Conservation (phyloP, 805 yeast genomes). For the Lachancea thermotolerans region DNA sequence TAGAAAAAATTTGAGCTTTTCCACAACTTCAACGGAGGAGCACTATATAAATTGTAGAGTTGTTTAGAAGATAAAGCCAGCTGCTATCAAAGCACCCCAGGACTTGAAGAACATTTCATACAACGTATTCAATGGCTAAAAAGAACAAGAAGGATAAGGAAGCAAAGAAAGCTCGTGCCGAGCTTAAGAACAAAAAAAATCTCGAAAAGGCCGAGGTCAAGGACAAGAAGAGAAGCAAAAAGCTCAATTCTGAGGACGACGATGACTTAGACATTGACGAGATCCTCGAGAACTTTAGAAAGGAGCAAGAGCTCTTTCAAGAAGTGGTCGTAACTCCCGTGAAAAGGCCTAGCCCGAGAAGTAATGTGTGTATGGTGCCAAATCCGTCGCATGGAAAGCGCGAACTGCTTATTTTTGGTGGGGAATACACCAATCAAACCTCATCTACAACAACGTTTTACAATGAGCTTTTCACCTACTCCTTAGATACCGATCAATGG, state of each 20-base stretch:
- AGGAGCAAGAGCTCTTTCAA: conserved; percentile 72
- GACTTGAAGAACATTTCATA: too few relatives aligned
- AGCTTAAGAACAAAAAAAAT: conserved; percentile 74
- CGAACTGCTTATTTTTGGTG: conserved; percentile 84
- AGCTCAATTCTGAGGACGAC: conserved; percentile 60
- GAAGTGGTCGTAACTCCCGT: conserved; percentile 57
- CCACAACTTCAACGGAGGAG: neutral
- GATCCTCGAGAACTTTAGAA: conserved; percentile 66
- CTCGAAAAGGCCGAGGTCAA: conserved; percentile 66
- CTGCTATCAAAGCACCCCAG: too few relatives aligned
- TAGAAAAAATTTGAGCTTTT: too few relatives aligned
- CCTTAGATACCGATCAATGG: conserved; percentile 78
- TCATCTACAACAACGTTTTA: conserved; percentile 56
- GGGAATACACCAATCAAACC: conserved; percentile 54
- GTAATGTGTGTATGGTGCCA: conserved; percentile 69
- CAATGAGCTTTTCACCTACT: conserved; percentile 71
- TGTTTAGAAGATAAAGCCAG: too few relatives aligned
- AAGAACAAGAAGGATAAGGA: conserved; percentile 81
- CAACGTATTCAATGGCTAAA: conserved; percentile 62
- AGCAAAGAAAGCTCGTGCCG: conserved; percentile 82
- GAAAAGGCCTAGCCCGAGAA: conserved; percentile 57
- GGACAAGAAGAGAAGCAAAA: conserved; percentile 66
- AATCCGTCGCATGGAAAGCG: conserved; percentile 67
- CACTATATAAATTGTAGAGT: neutral
- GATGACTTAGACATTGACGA: conserved; percentile 85